Percentiles rank a stretch among this genome's conserved stretches.
These are phyloP conservation scores for Quercus glauca DNA, from an alignment of 306 rosid genomes.

Conservation along the genomic window DNA sequence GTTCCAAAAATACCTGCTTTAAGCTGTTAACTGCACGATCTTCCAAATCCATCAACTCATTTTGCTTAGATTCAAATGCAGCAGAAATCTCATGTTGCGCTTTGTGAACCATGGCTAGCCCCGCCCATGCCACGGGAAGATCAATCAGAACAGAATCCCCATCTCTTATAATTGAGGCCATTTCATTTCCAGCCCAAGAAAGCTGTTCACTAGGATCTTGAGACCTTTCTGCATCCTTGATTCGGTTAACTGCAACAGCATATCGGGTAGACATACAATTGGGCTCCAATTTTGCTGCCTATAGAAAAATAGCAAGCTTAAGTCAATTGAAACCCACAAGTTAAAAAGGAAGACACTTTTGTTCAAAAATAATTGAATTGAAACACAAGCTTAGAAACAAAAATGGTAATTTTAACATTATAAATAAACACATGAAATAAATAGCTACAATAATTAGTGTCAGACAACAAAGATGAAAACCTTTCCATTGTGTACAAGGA, in stretches of 20 bases:
- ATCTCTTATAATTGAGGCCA: slow-evolving; percentile 91
- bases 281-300: slow-evolving; percentile 94
- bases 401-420: not conserved
- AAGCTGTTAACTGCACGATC: slow-evolving; percentile 64
- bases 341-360: not conserved
- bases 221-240: slow-evolving; percentile 93
- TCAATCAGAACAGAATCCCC: slow-evolving; percentile 73
- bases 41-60: slow-evolving; percentile 64
- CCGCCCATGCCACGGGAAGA: slow-evolving; percentile 85
- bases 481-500: slow-evolving; percentile 34
- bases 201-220: slow-evolving; percentile 86
- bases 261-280: slow-evolving; percentile 90
- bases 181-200: slow-evolving; percentile 94
- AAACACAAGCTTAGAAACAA: not conserved
- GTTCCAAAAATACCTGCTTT: slow-evolving; percentile 59
- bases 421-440: slow-evolving; percentile 5
- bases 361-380: not conserved
- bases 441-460: slow-evolving; percentile 3
- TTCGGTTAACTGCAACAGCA: slow-evolving; percentile 76
- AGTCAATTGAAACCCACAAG: not conserved
- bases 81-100: slow-evolving; percentile 86
- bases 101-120: slow-evolving; percentile 95
- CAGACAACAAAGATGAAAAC: slow-evolving; percentile 17
- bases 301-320: slow-evolving; percentile 22
- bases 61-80: slow-evolving; percentile 63